Evolutionary conservation across 345 rosid species (phyloP).

Genomic region (Citrus hindsii): DNA sequence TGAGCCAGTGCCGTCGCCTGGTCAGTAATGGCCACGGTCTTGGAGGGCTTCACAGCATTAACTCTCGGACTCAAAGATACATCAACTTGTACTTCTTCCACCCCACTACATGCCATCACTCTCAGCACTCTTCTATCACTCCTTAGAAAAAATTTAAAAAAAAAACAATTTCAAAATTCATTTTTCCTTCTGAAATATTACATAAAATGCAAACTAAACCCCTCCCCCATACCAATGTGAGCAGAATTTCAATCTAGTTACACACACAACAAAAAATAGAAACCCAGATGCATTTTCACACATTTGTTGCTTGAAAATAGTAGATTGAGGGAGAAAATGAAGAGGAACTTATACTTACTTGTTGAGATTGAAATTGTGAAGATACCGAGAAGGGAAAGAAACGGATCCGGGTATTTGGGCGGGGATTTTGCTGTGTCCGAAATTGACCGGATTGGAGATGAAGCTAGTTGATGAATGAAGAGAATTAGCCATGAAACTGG

Average conservation of each 20-base stretch:
- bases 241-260: neutral
- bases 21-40: conserved; percentile 89
- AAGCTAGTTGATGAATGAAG: neutral
- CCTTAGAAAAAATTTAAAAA: neutral
- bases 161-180: neutral
- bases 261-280: neutral
- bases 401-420: conserved; percentile 22
- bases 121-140: conserved; percentile 19
- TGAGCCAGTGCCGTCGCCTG: conserved; percentile 88
- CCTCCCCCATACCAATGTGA: neutral
- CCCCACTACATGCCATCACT: conserved; percentile 38
- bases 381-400: conserved; percentile 28
- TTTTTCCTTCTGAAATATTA: neutral
- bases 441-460: neutral
- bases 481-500: conserved; percentile 8
- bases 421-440: neutral
- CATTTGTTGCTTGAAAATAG: neutral
- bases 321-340: neutral
- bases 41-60: conserved; percentile 79
- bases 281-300: neutral
- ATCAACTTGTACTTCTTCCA: conserved; percentile 48
- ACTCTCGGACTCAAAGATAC: conserved; percentile 79
- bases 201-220: neutral
- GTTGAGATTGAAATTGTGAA: conserved; percentile 20
- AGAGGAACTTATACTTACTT: conserved; percentile 1